Evolutionary conservation across 2,329 filamentous ascomycete genomes (phyloP).

Genomic region (Diaporthe nobilis): DNA sequence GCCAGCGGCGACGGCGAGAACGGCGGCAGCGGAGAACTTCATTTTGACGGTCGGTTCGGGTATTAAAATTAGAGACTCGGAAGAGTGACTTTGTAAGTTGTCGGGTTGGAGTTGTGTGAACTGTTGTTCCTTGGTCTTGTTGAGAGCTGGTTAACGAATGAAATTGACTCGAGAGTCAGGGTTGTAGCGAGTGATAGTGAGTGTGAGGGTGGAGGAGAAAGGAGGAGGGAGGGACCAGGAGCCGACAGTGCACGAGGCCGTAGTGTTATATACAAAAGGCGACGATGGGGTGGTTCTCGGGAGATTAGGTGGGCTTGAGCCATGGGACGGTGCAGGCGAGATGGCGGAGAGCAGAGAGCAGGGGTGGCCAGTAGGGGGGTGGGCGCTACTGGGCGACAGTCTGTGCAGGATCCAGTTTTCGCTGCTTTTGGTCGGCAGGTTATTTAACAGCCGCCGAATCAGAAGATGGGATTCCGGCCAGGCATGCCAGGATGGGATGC

Average conservation of each 20-base stretch:
- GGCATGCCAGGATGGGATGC: conserved; percentile 39
- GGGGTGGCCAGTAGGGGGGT: conserved; percentile 42
- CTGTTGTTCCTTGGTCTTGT: conserved; percentile 49
- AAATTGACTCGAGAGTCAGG: conserved; percentile 72
- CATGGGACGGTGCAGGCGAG: conserved; percentile 27
- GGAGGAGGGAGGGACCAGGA: conserved; percentile 50
- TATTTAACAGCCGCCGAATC: conserved; percentile 45
- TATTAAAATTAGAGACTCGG: conserved; percentile 57
- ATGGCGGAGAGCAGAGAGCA: conserved; percentile 40
- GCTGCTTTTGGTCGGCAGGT: conserved; percentile 42
- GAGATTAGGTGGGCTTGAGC: conserved; percentile 39
- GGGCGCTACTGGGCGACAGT: conserved; percentile 30
- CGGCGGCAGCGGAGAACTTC: conserved; percentile 72
- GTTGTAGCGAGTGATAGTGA: conserved; percentile 52
- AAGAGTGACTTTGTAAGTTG: conserved; percentile 47
- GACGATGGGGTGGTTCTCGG: conserved; percentile 31
- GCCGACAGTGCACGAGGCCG: conserved; percentile 53
- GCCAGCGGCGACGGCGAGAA: conserved; percentile 67
- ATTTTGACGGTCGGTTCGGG: conserved; percentile 69
- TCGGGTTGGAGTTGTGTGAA: conserved; percentile 50
- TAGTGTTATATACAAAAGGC: conserved; percentile 63
- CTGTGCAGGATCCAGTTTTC: conserved; percentile 41
- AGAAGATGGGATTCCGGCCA: conserved; percentile 37
- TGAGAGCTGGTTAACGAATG: conserved; percentile 63
- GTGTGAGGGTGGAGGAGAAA: conserved; percentile 66